A percentile compares a stretch with the other conserved stretches of the same genome.
Evolutionary conservation across 1,139 yeast species (phyloP).

Genomic region (Magnusiomyces fungicola): DNA sequence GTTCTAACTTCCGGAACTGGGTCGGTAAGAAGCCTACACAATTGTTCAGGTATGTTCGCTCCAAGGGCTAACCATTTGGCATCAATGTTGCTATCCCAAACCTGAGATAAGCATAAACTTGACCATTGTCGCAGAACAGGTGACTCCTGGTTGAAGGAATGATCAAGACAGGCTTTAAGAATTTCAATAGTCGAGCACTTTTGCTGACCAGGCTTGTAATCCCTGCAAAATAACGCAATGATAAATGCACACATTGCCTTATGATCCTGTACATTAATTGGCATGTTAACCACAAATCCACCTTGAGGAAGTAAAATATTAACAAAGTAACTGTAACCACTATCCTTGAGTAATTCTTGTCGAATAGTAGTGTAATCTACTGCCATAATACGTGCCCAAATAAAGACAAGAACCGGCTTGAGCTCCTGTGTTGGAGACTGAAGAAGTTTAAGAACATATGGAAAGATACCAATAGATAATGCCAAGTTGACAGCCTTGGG

Average conservation of each 20-base stretch:
- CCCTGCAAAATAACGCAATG: slow-evolving; percentile 72
- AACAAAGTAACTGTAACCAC: slow-evolving; percentile 82
- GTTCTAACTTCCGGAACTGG: slow-evolving; percentile 96
- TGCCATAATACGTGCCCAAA: slow-evolving; percentile 98
- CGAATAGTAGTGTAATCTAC: slow-evolving; percentile 88
- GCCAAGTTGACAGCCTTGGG: slow-evolving; percentile 98
- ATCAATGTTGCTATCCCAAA: slow-evolving; percentile 68
- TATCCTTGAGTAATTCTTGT: slow-evolving; percentile 84
- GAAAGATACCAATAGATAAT: slow-evolving; percentile 89
- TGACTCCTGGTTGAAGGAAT: slow-evolving; percentile 65
- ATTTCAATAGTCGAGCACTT: slow-evolving; percentile 71
- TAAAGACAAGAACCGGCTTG: slow-evolving; percentile 87
- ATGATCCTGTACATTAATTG: slow-evolving; percentile 54
- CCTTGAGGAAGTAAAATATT: slow-evolving; percentile 55
- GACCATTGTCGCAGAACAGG: slow-evolving; percentile 94
- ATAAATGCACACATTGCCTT: slow-evolving; percentile 95
- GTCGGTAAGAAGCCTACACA: slow-evolving; percentile 59
- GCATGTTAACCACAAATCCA: slow-evolving; percentile 31
- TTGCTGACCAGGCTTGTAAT: slow-evolving; percentile 72
- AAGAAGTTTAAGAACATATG: slow-evolving; percentile 79
- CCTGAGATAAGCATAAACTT: slow-evolving; percentile 64
- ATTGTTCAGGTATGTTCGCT: slow-evolving; percentile 53
- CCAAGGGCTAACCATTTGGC: slow-evolving; percentile 67
- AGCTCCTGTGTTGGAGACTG: slow-evolving; percentile 96
- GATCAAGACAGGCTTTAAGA: slow-evolving; percentile 57